Percentiles rank a stretch among this genome's conserved stretches.
phyloP scores from a whole-genome alignment of 2,329 filamentous ascomycete genomes.

The Epichloe scottii region DNA sequence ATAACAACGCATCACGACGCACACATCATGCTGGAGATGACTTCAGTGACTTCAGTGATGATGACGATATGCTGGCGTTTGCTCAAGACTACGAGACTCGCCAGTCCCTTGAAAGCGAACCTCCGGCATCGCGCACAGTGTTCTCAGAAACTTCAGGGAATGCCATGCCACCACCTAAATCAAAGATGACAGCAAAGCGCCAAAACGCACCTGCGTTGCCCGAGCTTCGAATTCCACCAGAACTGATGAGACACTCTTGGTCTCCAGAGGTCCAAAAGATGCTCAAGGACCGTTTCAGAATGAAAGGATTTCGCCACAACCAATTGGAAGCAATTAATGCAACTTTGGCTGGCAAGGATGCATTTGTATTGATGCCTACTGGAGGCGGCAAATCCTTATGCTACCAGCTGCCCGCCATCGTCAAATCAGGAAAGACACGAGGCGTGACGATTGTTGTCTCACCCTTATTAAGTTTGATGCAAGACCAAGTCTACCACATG shows the following conservation, averaged over 20 bases:
- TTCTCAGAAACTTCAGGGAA: constrained; percentile 40
- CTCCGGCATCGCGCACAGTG: constrained; percentile 20
- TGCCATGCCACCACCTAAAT: constrained; percentile 17
- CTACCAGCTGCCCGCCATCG: constrained; percentile 84
- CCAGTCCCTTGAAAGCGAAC: constrained; percentile 17
- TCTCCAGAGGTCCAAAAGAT: constrained; percentile 70
- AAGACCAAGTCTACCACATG: constrained; percentile 86
- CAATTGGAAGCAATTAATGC: constrained; percentile 95
- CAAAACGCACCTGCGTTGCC: constrained; percentile 13
- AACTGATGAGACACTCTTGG: constrained; percentile 61
- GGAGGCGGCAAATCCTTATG: constrained; percentile 94
- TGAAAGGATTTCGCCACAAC: constrained; percentile 78
- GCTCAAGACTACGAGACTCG: constrained; percentile 37
- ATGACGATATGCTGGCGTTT: constrained; percentile 38
- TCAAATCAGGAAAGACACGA: constrained; percentile 65
- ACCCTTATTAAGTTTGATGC: constrained; percentile 88
- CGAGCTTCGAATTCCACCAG: constrained; percentile 29
- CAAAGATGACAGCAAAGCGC: constrained; percentile 21
- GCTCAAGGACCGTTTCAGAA: constrained; percentile 72
- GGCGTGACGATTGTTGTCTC: constrained; percentile 94
- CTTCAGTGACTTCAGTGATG: constrained; percentile 37
- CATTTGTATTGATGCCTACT: constrained; percentile 95
- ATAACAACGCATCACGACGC: not conserved
- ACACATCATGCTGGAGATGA: constrained; percentile 17
- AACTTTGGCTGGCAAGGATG: constrained; percentile 74